A percentile compares a stretch with the other conserved stretches of the same genome.
phyloP scores from a whole-genome alignment of 1,284 basidiomycete species.

The Ganoderma lucidum region DNA sequence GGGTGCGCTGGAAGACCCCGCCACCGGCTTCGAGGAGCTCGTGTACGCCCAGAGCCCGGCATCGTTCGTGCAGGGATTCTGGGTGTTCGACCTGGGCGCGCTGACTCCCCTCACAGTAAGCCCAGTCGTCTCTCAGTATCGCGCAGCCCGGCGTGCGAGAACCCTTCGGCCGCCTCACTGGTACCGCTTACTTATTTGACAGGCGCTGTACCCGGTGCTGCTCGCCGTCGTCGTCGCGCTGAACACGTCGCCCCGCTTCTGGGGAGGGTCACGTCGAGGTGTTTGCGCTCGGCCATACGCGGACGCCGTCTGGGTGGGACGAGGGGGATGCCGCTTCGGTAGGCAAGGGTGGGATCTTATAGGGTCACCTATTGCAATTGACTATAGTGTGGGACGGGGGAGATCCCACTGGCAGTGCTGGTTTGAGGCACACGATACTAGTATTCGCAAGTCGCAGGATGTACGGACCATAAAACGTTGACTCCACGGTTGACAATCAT shows the following conservation, averaged over 20 bases:
- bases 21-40: not conserved
- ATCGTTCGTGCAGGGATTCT: not conserved
- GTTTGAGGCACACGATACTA: too few species aligned
- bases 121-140: not conserved
- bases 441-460: too few species aligned
- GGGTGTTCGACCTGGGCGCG: slow-evolving; percentile 4
- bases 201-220: not conserved
- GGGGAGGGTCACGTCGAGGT: not conserved
- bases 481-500: too few species aligned
- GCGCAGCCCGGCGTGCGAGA: too few species aligned
- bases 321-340: not conserved
- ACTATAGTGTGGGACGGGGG: too few species aligned
- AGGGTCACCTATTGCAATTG: not conserved
- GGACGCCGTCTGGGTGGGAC: not conserved
- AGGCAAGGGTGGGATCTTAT: not conserved
- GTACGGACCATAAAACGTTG: too few species aligned
- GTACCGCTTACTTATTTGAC: not conserved
- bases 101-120: not conserved
- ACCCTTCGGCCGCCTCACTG: too few species aligned
- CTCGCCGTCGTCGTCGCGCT: not conserved
- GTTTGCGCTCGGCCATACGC: not conserved
- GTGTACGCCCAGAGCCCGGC: not conserved
- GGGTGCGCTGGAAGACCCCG: not conserved
- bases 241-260: not conserved
- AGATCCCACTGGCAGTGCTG: too few species aligned